These are phyloP conservation scores for Daedaleopsis sinensis DNA, from an alignment of 768 basidiomycete genomes.

Conservation along the genomic window DNA sequence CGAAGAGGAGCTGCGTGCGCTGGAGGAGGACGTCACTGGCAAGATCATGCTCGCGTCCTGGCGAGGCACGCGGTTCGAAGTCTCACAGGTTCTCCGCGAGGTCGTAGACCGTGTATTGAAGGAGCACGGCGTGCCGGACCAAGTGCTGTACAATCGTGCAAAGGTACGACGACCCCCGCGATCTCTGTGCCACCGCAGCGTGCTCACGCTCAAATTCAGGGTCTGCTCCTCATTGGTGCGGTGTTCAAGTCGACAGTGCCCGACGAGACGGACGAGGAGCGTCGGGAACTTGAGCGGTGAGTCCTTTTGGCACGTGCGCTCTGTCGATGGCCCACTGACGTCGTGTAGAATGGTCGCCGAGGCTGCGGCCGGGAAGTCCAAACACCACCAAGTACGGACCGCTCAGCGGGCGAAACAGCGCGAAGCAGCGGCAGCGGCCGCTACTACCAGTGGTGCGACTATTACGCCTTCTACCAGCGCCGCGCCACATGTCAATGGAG, in stretches of 20 bases:
- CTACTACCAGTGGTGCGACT: neutral
- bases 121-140: slow-evolving; percentile 73
- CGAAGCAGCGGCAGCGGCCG: neutral
- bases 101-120: slow-evolving; percentile 86
- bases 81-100: slow-evolving; percentile 86
- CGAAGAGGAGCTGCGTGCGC: slow-evolving; percentile 81
- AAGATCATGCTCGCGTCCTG: slow-evolving; percentile 98
- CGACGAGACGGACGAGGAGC: slow-evolving; percentile 92
- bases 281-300: slow-evolving; percentile 91
- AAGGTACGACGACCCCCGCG: slow-evolving; percentile 52
- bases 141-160: slow-evolving; percentile 77
- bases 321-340: neutral
- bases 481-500: neutral
- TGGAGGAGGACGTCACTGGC: slow-evolving; percentile 93
- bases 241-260: slow-evolving; percentile 86
- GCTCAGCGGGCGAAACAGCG: slow-evolving; percentile 7
- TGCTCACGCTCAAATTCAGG: slow-evolving; percentile 44
- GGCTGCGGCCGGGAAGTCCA: slow-evolving; percentile 74
- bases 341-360: slow-evolving; percentile 78
- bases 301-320: slow-evolving; percentile 24
- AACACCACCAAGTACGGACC: slow-evolving; percentile 40
- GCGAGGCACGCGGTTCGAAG: slow-evolving; percentile 96
- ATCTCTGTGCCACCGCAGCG: neutral
- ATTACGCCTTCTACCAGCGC: neutral
- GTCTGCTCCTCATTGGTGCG: slow-evolving; percentile 84